Conservation (phyloP, 2,329 filamentous ascomycete genomes). For the Ophiostoma tasmaniense region DNA sequence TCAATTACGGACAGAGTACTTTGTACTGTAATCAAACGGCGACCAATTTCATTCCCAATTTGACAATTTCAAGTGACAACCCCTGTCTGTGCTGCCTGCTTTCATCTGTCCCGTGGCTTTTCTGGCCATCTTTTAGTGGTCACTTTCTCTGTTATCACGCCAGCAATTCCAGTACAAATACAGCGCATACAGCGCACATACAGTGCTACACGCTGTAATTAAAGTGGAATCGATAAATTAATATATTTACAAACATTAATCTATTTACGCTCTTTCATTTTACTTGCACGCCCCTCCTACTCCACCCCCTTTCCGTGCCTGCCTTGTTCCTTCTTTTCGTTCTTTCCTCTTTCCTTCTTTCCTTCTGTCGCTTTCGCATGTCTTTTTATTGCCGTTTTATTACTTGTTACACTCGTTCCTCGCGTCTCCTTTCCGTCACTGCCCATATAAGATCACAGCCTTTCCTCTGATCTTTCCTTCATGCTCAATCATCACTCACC, state of each 20-base stretch:
- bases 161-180: too few species aligned
- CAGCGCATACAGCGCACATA: too few species aligned
- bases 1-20: too few species aligned
- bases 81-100: background rate
- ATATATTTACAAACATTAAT: background rate
- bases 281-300: constrained; percentile 1
- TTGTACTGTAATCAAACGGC: too few species aligned
- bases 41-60: too few species aligned
- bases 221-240: background rate
- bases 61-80: too few species aligned
- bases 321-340: constrained; percentile 7
- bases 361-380: background rate
- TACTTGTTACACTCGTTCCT: background rate
- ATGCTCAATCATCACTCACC: background rate
- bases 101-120: background rate
- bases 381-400: background rate
- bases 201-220: too few species aligned
- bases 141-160: too few species aligned
- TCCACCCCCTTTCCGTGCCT: constrained; percentile 2
- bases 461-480: background rate
- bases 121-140: background rate
- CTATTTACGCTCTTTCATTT: background rate
- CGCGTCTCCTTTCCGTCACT: constrained; percentile 1
- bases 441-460: constrained; percentile 18
- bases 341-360: constrained; percentile 8